Percentiles rank a stretch among this genome's conserved stretches.
Conservation (phyloP, 495 filamentous ascomycete genomes). For the Penicillium bovifimosum region DNA sequence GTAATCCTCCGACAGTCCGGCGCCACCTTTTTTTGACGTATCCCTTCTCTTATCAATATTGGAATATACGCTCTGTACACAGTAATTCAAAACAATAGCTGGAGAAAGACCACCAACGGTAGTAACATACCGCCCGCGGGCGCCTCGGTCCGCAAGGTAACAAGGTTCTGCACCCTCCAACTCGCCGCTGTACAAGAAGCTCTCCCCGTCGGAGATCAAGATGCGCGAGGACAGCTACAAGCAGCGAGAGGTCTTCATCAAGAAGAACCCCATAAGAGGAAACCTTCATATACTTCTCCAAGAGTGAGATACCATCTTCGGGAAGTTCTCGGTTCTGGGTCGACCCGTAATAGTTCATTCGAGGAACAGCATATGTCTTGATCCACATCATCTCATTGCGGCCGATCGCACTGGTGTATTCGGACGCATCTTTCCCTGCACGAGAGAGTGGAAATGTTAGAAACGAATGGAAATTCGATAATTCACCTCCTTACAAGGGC, state of each 20-base stretch:
- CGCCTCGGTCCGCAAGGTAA: no score
- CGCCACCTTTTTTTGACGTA: no score
- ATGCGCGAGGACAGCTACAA: constrained; percentile 83
- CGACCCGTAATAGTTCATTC: constrained; percentile 17
- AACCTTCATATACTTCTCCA: constrained; percentile 15
- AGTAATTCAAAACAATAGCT: no score
- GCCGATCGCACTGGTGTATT: constrained; percentile 15
- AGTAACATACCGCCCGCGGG: no score
- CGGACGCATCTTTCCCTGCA: constrained; percentile 7
- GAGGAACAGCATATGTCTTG: constrained; percentile 11
- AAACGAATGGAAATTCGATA: neutral
- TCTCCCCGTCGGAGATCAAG: constrained; percentile 74
- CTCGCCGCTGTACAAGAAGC: constrained; percentile 65
- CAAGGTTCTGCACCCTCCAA: constrained; percentile 35
- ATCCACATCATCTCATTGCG: constrained; percentile 18
- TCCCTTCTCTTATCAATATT: neutral
- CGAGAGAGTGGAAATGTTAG: neutral
- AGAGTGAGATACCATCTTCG: constrained; percentile 12
- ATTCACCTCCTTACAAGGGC: constrained; percentile 19
- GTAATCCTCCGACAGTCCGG: no score
- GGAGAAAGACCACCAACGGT: no score
- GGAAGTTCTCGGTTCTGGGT: constrained; percentile 8
- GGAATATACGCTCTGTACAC: neutral
- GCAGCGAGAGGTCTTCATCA: constrained; percentile 83
- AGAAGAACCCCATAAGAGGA: constrained; percentile 66